Percentiles rank a stretch among this genome's conserved stretches.
Conservation (phyloP, 345 rosid species). For the Lepidium africanum region DNA sequence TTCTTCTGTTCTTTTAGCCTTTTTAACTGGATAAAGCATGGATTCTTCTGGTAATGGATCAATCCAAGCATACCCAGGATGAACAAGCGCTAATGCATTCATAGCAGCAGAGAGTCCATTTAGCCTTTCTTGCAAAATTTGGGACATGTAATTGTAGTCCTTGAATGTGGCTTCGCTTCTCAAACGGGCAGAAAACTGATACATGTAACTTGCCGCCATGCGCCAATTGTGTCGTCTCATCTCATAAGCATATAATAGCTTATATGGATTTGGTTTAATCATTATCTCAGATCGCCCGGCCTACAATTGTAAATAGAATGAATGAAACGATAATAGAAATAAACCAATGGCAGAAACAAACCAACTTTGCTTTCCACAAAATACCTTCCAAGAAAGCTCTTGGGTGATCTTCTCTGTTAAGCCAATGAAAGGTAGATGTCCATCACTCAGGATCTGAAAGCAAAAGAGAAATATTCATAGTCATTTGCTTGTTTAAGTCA, state of each 20-base stretch:
- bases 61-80: conserved; percentile 84
- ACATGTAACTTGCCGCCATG: conserved; percentile 83
- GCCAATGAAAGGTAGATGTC: conserved; percentile 82
- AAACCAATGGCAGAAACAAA: not conserved
- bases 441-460: conserved; percentile 69
- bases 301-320: conserved; percentile 36
- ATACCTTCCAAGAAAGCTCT: conserved; percentile 97
- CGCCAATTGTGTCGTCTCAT: conserved; percentile 90
- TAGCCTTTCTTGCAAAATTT: conserved; percentile 71
- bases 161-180: conserved; percentile 50
- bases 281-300: conserved; percentile 74
- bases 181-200: conserved; percentile 66
- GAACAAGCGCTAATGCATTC: conserved; percentile 80
- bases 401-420: conserved; percentile 80
- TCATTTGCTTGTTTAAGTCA: not conserved
- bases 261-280: conserved; percentile 75
- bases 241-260: conserved; percentile 92
- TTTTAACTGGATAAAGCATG: conserved; percentile 57
- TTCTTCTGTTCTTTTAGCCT: conserved; percentile 48
- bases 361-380: conserved; percentile 7
- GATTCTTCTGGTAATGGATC: conserved; percentile 47
- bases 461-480: conserved; percentile 7
- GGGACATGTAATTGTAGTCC: conserved; percentile 49
- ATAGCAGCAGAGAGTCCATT: conserved; percentile 87
- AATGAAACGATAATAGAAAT: not conserved